Evolutionary conservation across 306 rosid species (phyloP).

Genomic region (Lablab purpureus): DNA sequence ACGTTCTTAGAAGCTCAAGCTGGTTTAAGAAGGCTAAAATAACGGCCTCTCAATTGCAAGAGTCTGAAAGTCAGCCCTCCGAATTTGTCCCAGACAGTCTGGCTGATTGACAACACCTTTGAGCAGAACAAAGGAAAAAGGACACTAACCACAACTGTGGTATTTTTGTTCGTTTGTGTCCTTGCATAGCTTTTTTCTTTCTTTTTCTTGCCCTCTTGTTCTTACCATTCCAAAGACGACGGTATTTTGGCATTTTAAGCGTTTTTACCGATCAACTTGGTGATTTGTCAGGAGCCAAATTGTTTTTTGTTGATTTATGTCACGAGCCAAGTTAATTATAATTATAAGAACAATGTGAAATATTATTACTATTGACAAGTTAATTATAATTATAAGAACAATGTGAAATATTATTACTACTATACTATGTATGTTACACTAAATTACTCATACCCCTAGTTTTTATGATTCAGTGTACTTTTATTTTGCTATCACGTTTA

Average conservation of each 20-base stretch:
- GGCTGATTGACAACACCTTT: slow-evolving; percentile 42
- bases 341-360: too few species aligned
- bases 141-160: slow-evolving; percentile 11
- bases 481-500: too few species aligned
- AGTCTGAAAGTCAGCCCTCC: slow-evolving; percentile 59
- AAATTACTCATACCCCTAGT: not conserved
- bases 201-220: not conserved
- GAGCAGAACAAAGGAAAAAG: not conserved
- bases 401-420: not conserved
- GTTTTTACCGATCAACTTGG: not conserved
- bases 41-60: slow-evolving; percentile 68
- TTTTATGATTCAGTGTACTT: not conserved
- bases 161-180: slow-evolving; percentile 19
- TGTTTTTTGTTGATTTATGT: too few species aligned
- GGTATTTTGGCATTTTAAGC: not conserved
- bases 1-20: slow-evolving; percentile 67
- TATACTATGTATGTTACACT: not conserved
- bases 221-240: slow-evolving; percentile 3
- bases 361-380: not conserved
- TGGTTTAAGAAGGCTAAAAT: slow-evolving; percentile 71
- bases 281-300: not conserved
- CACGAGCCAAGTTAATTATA: too few species aligned
- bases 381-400: not conserved
- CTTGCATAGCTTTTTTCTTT: not conserved
- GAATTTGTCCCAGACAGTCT: slow-evolving; percentile 78